Conservation (phyloP, 148 eudicot species). For the Suaeda aralocaspica region DNA sequence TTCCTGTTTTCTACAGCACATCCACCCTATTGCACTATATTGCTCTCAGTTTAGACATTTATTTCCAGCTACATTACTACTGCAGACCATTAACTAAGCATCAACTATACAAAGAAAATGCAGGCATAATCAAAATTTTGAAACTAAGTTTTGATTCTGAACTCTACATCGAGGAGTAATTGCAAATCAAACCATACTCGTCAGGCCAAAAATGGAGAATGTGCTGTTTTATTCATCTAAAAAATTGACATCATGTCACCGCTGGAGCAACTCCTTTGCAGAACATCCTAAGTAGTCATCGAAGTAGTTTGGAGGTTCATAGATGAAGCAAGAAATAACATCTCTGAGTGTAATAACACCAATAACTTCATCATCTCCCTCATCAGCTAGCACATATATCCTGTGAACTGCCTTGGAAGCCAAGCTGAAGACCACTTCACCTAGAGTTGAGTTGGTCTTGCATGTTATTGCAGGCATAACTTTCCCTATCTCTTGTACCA, state of each 20-base stretch:
- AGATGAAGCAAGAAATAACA: conserved; percentile 85
- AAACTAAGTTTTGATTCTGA: not conserved
- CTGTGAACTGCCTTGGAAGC: conserved; percentile 71
- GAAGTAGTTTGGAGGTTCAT: conserved; percentile 74
- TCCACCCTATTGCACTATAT: not conserved
- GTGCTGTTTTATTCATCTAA: conserved; percentile 7
- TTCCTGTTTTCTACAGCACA: no score
- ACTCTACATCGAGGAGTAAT: not conserved
- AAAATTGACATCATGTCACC: conserved; percentile 28
- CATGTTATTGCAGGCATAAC: conserved; percentile 62
- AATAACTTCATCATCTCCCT: conserved; percentile 44
- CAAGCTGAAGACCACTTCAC: conserved; percentile 56
- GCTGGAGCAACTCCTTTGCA: conserved; percentile 46
- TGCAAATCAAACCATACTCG: not conserved
- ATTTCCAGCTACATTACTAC: not conserved
- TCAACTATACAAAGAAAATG: not conserved
- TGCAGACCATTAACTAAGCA: not conserved
- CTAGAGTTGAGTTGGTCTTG: conserved; percentile 53
- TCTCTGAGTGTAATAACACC: conserved; percentile 93
- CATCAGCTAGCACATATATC: conserved; percentile 48
- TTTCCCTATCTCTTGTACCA: conserved; percentile 39
- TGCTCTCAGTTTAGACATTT: not conserved
- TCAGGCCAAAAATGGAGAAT: not conserved
- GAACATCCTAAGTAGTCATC: conserved; percentile 66
- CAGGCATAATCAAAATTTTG: not conserved